Percentiles rank a stretch among this genome's conserved stretches.
Conservation (phyloP, 345 rosid species). For the Orychophragmus violaceus region DNA sequence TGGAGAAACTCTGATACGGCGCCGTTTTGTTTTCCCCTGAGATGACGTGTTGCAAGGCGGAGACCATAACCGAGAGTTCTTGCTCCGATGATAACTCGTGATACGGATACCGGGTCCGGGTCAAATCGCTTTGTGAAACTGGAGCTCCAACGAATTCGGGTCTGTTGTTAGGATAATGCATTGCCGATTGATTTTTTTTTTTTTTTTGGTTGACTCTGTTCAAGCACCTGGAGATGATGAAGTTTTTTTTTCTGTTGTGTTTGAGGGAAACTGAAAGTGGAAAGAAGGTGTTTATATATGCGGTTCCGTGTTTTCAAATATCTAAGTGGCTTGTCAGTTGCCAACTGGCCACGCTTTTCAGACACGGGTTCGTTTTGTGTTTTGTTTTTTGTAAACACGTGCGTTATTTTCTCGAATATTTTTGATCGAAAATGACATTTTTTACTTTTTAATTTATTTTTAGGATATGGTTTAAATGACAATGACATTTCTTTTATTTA, state of each 20-base stretch:
- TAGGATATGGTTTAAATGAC: background rate
- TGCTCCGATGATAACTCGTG: slow-evolving; percentile 44
- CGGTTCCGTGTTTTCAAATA: slow-evolving; percentile 21
- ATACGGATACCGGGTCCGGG: slow-evolving; percentile 4
- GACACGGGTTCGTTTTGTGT: slow-evolving; percentile 16
- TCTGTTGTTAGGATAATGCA: slow-evolving; percentile 37
- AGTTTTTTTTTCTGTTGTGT: background rate
- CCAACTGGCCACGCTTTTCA: slow-evolving; percentile 26
- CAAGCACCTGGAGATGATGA: background rate
- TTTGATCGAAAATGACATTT: background rate
- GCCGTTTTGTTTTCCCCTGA: slow-evolving; percentile 17
- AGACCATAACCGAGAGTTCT: slow-evolving; percentile 61
- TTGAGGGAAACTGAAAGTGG: slow-evolving; percentile 20
- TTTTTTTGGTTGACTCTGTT: background rate
- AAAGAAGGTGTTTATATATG: slow-evolving; percentile 19
- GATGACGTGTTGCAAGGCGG: slow-evolving; percentile 35
- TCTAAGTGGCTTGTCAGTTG: background rate
- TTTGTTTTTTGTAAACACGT: slow-evolving; percentile 18
- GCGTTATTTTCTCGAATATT: slow-evolving; percentile 12
- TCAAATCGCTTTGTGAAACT: background rate
- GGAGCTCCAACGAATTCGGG: slow-evolving; percentile 19
- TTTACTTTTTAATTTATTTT: background rate
- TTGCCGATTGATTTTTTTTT: background rate
- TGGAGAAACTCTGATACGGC: background rate
- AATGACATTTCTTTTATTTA: background rate